These are phyloP conservation scores for Nemania sp. DNA, from an alignment of 2,329 filamentous ascomycete species.

Conservation along the genomic window DNA sequence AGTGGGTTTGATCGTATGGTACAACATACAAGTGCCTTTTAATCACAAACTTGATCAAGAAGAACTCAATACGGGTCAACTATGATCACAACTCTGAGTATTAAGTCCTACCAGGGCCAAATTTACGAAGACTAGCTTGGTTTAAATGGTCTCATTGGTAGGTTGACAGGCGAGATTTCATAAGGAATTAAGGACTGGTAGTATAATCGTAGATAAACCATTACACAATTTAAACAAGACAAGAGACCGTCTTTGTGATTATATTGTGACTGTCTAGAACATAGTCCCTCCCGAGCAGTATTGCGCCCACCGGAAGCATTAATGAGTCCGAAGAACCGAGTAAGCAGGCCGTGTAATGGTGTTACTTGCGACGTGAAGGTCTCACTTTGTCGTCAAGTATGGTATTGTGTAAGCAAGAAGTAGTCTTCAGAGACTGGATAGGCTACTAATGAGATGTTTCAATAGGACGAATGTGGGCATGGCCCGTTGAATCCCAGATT, in stretches of 20 bases:
- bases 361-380: background rate
- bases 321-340: slow-evolving; percentile 10
- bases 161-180: background rate
- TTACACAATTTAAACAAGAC: background rate
- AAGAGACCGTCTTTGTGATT: slow-evolving; percentile 1
- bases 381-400: background rate
- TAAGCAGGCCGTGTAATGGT: background rate
- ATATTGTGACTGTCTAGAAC: slow-evolving; percentile 6
- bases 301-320: background rate
- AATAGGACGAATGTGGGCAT: slow-evolving; percentile 4
- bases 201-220: slow-evolving; percentile 22
- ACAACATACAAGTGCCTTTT: slow-evolving; percentile 19
- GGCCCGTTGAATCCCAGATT: background rate
- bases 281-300: background rate
- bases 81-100: background rate
- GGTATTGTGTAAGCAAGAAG: slow-evolving; percentile 18
- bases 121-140: background rate
- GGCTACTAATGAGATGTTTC: slow-evolving; percentile 4
- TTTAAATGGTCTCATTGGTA: slow-evolving; percentile 8
- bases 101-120: slow-evolving; percentile 3
- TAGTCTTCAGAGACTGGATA: background rate
- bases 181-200: background rate
- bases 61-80: slow-evolving; percentile 9
- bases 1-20: slow-evolving; percentile 16
- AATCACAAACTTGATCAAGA: slow-evolving; percentile 15